These are phyloP conservation scores for Chlamydomonas eustigma DNA, from an alignment of 139 green algal species.

Conservation along the genomic window DNA sequence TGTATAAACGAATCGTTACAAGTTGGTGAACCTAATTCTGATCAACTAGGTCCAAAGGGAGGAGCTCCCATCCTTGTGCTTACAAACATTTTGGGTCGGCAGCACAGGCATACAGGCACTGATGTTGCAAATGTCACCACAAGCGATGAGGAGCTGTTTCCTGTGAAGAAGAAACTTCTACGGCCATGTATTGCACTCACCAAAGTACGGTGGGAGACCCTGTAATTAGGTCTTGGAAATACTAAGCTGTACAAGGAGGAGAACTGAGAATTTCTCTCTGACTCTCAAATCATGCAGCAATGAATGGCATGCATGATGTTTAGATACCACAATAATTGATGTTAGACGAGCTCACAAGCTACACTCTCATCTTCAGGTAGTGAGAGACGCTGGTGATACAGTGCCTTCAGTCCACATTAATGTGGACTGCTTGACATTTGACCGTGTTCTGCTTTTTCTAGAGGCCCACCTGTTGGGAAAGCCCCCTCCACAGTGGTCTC, in stretches of 20 bases:
- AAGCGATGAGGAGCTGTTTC: conserved; percentile 62
- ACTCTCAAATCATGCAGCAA: background rate
- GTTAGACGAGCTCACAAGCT: too few relatives aligned
- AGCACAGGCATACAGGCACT: background rate
- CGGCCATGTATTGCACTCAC: conserved; percentile 67
- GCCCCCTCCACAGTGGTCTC: conserved; percentile 35
- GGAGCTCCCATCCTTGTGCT: too few relatives aligned
- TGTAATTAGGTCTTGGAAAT: too few relatives aligned
- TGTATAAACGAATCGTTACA: too few relatives aligned
- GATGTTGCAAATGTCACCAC: conserved; percentile 40
- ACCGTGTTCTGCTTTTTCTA: conserved; percentile 67
- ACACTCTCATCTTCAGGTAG: conserved; percentile 56
- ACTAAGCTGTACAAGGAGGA: background rate
- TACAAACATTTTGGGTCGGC: background rate
- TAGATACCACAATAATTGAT: too few relatives aligned
- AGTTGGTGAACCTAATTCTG: too few relatives aligned
- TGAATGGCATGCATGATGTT: too few relatives aligned
- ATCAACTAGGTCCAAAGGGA: too few relatives aligned
- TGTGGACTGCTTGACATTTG: conserved; percentile 64
- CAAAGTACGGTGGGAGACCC: conserved; percentile 14
- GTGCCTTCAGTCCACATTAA: conserved; percentile 25
- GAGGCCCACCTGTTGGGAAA: conserved; percentile 36
- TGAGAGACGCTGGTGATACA: conserved; percentile 29
- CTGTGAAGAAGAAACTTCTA: conserved; percentile 58
- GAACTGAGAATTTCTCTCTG: too few relatives aligned